These are phyloP conservation scores for Acer yangbiense DNA, from an alignment of 345 rosid genomes.

Conservation along the genomic window DNA sequence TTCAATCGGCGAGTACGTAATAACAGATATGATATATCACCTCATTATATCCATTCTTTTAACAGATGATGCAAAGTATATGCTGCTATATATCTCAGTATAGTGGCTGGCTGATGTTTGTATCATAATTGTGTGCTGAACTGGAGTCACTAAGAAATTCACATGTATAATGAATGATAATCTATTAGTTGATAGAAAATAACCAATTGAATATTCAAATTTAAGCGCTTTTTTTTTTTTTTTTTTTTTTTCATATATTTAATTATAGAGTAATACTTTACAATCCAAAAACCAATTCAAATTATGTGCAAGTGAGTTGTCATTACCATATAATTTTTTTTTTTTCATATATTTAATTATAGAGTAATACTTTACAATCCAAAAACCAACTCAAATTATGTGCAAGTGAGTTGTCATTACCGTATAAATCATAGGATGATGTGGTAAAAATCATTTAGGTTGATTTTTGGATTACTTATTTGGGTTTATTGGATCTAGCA, in stretches of 20 bases:
- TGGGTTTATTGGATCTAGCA: too few species aligned
- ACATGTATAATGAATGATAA: background rate
- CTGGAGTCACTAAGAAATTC: background rate
- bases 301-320: too few species aligned
- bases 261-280: background rate
- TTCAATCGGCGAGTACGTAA: background rate
- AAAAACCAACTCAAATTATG: too few species aligned
- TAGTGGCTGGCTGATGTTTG: background rate
- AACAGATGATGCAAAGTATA: background rate
- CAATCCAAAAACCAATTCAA: too few species aligned
- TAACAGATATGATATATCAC: background rate
- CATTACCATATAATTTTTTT: background rate
- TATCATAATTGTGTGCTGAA: background rate
- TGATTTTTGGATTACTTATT: too few species aligned
- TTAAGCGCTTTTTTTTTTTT: background rate
- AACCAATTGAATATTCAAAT: background rate
- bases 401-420: too few species aligned
- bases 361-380: too few species aligned
- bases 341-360: background rate
- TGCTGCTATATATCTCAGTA: background rate
- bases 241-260: background rate
- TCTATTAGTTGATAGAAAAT: background rate
- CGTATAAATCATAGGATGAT: too few species aligned
- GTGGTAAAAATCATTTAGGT: too few species aligned
- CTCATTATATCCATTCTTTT: constrained; percentile 1